Conservation (phyloP, 2,329 filamentous ascomycete genomes). For the Chaetomium globosum region DNA sequence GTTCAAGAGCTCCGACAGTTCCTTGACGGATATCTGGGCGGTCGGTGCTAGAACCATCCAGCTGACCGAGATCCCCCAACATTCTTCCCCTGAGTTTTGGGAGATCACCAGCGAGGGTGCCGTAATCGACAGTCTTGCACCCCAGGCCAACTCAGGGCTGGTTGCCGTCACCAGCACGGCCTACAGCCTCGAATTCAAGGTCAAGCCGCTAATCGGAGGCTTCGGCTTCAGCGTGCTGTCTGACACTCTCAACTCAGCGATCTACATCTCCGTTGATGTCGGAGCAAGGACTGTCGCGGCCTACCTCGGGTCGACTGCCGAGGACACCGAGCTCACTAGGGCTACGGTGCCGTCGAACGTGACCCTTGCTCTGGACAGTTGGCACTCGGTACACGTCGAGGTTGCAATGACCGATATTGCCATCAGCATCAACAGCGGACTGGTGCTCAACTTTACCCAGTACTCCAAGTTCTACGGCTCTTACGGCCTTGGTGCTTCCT, state of each 20-base stretch:
- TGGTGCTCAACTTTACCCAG: not conserved
- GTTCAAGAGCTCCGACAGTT: constrained; percentile 7
- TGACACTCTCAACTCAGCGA: constrained; percentile 7
- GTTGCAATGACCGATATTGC: not conserved
- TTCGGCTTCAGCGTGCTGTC: constrained; percentile 12
- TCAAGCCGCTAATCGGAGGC: constrained; percentile 9
- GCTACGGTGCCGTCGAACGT: constrained; percentile 4
- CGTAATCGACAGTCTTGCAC: constrained; percentile 9
- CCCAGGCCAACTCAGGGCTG: not conserved
- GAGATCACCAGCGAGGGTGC: constrained; percentile 9
- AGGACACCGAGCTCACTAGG: constrained; percentile 5
- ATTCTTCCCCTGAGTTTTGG: constrained; percentile 2
- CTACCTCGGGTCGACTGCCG: constrained; percentile 6
- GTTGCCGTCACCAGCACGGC: constrained; percentile 10
- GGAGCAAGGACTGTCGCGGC: not conserved
- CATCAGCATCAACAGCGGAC: constrained; percentile 1
- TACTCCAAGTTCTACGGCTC: constrained; percentile 14
- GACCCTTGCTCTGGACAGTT: constrained; percentile 1
- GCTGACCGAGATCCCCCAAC: constrained; percentile 6
- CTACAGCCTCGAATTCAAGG: constrained; percentile 12
- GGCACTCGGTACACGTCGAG: constrained; percentile 7
- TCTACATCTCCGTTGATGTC: constrained; percentile 8
- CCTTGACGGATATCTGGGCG: constrained; percentile 5
- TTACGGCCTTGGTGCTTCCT: constrained; percentile 7
- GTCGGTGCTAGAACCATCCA: constrained; percentile 6